These are phyloP conservation scores for Citrullus mucosospermus DNA, from an alignment of 306 rosid species.

Conservation along the genomic window DNA sequence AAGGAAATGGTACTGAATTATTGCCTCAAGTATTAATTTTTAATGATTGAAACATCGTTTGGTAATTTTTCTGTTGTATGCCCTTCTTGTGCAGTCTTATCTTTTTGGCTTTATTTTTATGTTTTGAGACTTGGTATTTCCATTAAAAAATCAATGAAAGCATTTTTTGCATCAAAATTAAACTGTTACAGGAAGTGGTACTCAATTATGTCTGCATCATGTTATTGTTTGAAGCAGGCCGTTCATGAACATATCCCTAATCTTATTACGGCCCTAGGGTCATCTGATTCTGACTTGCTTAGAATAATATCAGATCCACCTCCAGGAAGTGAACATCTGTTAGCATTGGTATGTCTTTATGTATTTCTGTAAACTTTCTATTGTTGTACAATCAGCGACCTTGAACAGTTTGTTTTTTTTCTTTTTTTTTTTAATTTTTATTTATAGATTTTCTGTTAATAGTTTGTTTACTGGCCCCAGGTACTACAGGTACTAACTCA, in stretches of 20 bases:
- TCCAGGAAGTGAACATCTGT: slow-evolving; percentile 90
- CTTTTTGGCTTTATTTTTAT: not conserved
- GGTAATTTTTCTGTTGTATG: not conserved
- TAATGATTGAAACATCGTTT: not conserved
- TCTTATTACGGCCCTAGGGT: slow-evolving; percentile 78
- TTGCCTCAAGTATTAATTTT: not conserved
- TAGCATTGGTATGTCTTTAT: slow-evolving; percentile 49
- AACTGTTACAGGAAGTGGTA: not conserved
- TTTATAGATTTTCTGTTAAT: slow-evolving; percentile 5
- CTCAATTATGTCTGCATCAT: slow-evolving; percentile 10
- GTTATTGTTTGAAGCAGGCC: slow-evolving; percentile 43
- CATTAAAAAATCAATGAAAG: not conserved
- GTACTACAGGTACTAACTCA: slow-evolving; percentile 87
- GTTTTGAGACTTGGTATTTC: not conserved
- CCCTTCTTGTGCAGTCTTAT: not conserved
- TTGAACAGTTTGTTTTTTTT: not conserved
- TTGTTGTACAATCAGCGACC: not conserved
- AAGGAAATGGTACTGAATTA: too few relatives aligned
- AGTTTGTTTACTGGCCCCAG: slow-evolving; percentile 36
- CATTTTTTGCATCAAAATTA: not conserved
- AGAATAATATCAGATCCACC: slow-evolving; percentile 92
- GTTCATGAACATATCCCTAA: slow-evolving; percentile 87
- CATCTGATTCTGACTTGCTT: slow-evolving; percentile 73
- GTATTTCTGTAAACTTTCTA: not conserved
- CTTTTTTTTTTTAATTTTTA: not conserved